Percentiles rank a stretch among this genome's conserved stretches.
Conservation (phyloP, 768 basidiomycete genomes). For the Tulasnella sp. region DNA sequence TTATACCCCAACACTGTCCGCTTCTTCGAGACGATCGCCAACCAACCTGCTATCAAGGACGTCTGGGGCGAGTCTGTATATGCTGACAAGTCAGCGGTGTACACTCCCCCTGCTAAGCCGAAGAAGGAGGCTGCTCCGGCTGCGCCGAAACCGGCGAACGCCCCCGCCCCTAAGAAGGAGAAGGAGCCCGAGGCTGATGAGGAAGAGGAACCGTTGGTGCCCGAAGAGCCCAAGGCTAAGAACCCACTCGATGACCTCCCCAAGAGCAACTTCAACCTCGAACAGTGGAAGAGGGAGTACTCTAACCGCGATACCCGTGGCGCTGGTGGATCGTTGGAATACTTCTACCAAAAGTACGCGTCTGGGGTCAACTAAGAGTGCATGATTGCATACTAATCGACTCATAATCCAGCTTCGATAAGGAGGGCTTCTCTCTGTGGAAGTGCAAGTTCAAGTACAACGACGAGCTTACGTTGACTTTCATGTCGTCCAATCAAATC, state of each 20-base stretch:
- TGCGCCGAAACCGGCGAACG: conserved; percentile 2
- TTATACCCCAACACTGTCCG: conserved; percentile 70
- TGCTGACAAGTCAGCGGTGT: conserved; percentile 59
- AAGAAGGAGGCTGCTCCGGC: too few relatives aligned
- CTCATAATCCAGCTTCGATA: conserved; percentile 86
- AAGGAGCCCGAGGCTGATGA: too few relatives aligned
- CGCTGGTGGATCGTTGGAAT: conserved; percentile 63
- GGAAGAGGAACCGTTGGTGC: too few relatives aligned
- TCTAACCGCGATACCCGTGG: conserved; percentile 97
- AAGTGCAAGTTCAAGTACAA: conserved; percentile 99
- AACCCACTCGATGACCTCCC: conserved; percentile 79
- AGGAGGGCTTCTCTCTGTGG: too few relatives aligned
- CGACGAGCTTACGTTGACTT: conserved; percentile 78
- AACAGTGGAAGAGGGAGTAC: conserved; percentile 97
- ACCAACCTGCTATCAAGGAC: conserved; percentile 20
- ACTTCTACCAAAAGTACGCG: too few relatives aligned
- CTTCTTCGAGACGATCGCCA: conserved; percentile 79
- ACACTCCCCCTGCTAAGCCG: conserved; percentile 50
- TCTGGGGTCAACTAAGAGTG: too few relatives aligned
- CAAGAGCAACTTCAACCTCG: too few relatives aligned
- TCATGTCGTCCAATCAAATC: conserved; percentile 93
- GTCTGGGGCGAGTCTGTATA: conserved; percentile 45
- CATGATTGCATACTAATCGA: conserved; percentile 97
- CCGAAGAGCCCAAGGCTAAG: conserved; percentile 88
- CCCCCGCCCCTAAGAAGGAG: conserved; percentile 19